Percentiles rank a stretch among this genome's conserved stretches.
Conservation (phyloP, 1,284 basidiomycete species). For the Neolentinus lepideus region DNA sequence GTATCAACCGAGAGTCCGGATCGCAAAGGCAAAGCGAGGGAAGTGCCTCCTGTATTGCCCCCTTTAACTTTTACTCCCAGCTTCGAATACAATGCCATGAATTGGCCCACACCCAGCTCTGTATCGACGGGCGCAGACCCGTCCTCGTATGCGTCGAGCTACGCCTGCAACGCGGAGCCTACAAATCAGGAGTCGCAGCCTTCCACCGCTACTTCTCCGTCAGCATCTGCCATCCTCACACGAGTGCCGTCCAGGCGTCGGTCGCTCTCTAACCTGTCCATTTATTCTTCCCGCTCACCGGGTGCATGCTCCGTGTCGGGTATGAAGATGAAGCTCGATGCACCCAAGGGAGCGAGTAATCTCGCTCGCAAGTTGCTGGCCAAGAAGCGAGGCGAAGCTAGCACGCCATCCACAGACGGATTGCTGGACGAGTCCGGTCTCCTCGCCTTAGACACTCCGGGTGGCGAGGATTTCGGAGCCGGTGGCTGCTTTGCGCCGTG, state of each 20-base stretch:
- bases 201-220: constrained; percentile 12
- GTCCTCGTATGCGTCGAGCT: constrained; percentile 32
- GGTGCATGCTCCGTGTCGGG: constrained; percentile 38
- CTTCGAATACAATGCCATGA: constrained; percentile 34
- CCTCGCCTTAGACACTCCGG: not conserved
- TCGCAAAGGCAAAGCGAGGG: constrained; percentile 49
- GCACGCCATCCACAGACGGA: not conserved
- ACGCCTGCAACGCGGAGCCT: constrained; percentile 12
- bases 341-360: constrained; percentile 35
- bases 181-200: constrained; percentile 27
- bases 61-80: constrained; percentile 53
- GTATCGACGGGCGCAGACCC: constrained; percentile 36
- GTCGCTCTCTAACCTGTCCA: constrained; percentile 50
- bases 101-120: constrained; percentile 28
- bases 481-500: constrained; percentile 2
- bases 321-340: constrained; percentile 38
- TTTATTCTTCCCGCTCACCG: constrained; percentile 33
- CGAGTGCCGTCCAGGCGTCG: constrained; percentile 19
- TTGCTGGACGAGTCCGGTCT: not conserved
- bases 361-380: constrained; percentile 49
- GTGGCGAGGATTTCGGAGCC: not conserved
- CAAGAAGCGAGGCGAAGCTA: constrained; percentile 23
- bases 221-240: constrained; percentile 1
- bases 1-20: constrained; percentile 14
- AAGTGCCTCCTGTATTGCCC: constrained; percentile 52